A percentile compares a stretch with the other conserved stretches of the same genome.
Evolutionary conservation across 2,329 filamentous ascomycete genomes (phyloP).

Genomic region (Botryotinia calthae): DNA sequence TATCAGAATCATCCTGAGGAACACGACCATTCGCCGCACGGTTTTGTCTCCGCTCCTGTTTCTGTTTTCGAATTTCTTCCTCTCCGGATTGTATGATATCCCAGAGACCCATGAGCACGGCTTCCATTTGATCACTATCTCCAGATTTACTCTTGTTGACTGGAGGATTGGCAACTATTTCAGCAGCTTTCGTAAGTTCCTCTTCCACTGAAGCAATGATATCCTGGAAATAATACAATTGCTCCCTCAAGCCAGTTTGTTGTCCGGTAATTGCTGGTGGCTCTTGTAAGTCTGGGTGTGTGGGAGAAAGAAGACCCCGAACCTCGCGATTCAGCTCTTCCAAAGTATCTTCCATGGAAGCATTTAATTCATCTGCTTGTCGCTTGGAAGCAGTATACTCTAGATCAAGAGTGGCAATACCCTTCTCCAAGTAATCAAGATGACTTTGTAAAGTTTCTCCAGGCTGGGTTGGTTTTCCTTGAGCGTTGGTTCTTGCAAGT

Average conservation of each 20-base stretch:
- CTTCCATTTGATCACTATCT: slow-evolving; percentile 55
- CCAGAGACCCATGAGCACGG: slow-evolving; percentile 51
- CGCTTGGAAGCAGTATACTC: slow-evolving; percentile 44
- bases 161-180: slow-evolving; percentile 20
- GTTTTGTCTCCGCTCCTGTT: slow-evolving; percentile 51
- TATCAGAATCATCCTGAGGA: slow-evolving; percentile 58
- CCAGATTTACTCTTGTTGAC: slow-evolving; percentile 38
- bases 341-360: slow-evolving; percentile 50
- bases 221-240: slow-evolving; percentile 66
- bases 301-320: slow-evolving; percentile 53
- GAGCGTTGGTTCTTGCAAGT: slow-evolving; percentile 44
- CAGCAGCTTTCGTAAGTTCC: slow-evolving; percentile 32
- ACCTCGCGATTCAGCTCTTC: slow-evolving; percentile 63
- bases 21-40: slow-evolving; percentile 56
- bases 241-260: slow-evolving; percentile 60
- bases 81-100: slow-evolving; percentile 50
- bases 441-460: slow-evolving; percentile 54
- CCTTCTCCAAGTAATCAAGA: slow-evolving; percentile 68
- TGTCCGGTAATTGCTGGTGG: slow-evolving; percentile 57
- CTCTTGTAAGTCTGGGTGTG: slow-evolving; percentile 50
- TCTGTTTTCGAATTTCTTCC: slow-evolving; percentile 53
- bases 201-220: slow-evolving; percentile 51
- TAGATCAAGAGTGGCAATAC: slow-evolving; percentile 58
- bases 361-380: slow-evolving; percentile 31
- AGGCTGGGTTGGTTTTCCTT: slow-evolving; percentile 42